phyloP scores from a whole-genome alignment of 495 filamentous ascomycete species.

The Podospora bellae-mahoneyi region DNA sequence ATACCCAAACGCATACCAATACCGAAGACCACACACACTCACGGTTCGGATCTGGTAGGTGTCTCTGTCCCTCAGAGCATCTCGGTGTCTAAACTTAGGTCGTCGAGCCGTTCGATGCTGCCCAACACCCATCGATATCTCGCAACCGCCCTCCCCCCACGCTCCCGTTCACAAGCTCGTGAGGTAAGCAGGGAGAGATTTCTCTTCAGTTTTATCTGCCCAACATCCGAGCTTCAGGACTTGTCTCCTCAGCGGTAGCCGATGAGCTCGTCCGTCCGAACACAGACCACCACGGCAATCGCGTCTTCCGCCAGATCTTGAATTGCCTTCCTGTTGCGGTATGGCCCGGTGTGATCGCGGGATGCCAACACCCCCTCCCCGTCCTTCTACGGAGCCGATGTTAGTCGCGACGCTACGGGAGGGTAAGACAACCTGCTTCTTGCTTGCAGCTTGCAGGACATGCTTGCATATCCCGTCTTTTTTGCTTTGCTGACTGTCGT shows the following conservation, averaged over 20 bases:
- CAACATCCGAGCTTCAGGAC: conserved; percentile 2
- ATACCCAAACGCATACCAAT: not conserved
- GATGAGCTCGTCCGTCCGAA: conserved; percentile 9
- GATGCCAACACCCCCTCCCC: not conserved
- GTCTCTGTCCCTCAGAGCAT: not conserved
- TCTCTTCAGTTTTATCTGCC: conserved; percentile 1
- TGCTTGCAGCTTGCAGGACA: not conserved
- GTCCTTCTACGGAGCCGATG: not conserved
- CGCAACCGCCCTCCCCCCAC: conserved; percentile 2
- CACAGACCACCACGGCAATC: conserved; percentile 6
- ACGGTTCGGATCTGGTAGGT: conserved; percentile 2
- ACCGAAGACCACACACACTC: conserved; percentile 5
- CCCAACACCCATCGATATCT: not conserved
- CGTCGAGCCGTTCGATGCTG: not conserved
- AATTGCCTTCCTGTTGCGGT: conserved; percentile 25
- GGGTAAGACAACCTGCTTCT: not conserved
- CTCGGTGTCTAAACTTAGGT: conserved; percentile 2
- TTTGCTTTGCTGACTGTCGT: not conserved
- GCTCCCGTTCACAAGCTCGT: not conserved
- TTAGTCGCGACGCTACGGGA: not conserved
- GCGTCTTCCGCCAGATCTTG: conserved; percentile 3
- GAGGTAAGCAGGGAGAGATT: not conserved
- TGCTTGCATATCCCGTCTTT: not conserved
- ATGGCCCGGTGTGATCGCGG: conserved; percentile 24
- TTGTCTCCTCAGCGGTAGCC: conserved; percentile 7